Evolutionary conservation across 257 asterid species (phyloP), one percentile per base, ranked within the genome.

Genomic region (Petunia axillaris): DNA sequence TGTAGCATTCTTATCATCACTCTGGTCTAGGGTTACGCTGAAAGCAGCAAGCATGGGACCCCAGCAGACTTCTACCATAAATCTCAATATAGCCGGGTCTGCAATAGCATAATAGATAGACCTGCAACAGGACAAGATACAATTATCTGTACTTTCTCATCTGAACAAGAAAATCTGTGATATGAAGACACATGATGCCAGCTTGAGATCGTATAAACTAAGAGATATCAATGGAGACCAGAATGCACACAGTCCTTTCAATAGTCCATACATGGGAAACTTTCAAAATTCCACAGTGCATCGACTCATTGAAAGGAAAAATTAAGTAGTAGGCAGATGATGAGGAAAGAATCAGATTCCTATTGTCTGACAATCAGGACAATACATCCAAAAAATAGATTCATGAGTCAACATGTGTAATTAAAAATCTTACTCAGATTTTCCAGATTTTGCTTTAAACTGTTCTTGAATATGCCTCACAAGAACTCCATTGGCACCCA

Each of bases 41-140:
- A 94, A 96, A 39, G 99, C 99, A 84, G 99, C 98, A 79, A 96
- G 93, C 96, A 96, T 92, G 53, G 97, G 99, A 57, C 98, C 99
- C 98, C 99, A 96, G 87, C 97, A 94, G 81, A 94, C 98, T 89
- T 96, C 98, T 86, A 91, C 90, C 98, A 95, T 95, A 89, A 95
- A 95, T 88, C 97, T 88, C 90, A 95, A 81, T 84, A 95, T 91
- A 77, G 96, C 87, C 75, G 98, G 96, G 87, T 95, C 97, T 74
- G 97, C 87, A 82, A 95, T 93, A 81, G 92, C 89, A 82, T 94
- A 90, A 83, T 88, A 96, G 76, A 89, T 79, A 81, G 87, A 88
- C 91, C 99, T 96, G 95, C 84, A 89, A 83, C 5, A 54, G 74
- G 64, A 76, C 58, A 82, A 81, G 67, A 38, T 67, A 80, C 37